Evolutionary conservation across 805 yeast genomes (phyloP).

Genomic region (Ogataea parapolymorpha): DNA sequence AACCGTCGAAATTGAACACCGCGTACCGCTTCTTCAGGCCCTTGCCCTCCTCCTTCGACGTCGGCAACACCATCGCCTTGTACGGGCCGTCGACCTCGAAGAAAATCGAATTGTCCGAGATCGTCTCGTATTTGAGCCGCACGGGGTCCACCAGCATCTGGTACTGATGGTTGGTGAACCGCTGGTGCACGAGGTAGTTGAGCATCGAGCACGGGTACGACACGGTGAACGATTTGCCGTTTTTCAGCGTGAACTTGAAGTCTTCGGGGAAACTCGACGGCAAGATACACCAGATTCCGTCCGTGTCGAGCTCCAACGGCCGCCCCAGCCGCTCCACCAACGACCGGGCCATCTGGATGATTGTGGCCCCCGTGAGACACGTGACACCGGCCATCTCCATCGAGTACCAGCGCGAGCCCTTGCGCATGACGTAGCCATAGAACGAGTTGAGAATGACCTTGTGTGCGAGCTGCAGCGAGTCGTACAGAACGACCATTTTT

Average conservation of each 20-base stretch:
- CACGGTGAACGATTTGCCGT: constrained; percentile 72
- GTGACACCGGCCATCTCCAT: constrained; percentile 99
- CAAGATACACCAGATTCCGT: constrained; percentile 98
- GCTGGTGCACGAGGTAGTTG: constrained; percentile 85
- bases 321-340: constrained; percentile 91
- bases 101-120: constrained; percentile 89
- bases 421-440: constrained; percentile 98
- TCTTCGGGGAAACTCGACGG: constrained; percentile 94
- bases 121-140: constrained; percentile 65
- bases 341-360: constrained; percentile 93
- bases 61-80: constrained; percentile 94
- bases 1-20: constrained; percentile 91
- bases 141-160: constrained; percentile 77
- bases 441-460: constrained; percentile 95
- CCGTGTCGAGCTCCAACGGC: constrained; percentile 95
- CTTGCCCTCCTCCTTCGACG: constrained; percentile 96
- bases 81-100: constrained; percentile 99
- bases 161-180: constrained; percentile 92
- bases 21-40: constrained; percentile 96
- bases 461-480: constrained; percentile 93
- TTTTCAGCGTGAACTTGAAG: constrained; percentile 61
- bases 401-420: constrained; percentile 98
- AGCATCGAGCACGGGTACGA: constrained; percentile 97
- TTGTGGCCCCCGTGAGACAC: constrained; percentile 95
- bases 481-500: constrained; percentile 90